A percentile compares a stretch with the other conserved stretches of the same genome.
Conservation (phyloP, 2,329 filamentous ascomycete genomes). For the Hymenoscyphus occultus region DNA sequence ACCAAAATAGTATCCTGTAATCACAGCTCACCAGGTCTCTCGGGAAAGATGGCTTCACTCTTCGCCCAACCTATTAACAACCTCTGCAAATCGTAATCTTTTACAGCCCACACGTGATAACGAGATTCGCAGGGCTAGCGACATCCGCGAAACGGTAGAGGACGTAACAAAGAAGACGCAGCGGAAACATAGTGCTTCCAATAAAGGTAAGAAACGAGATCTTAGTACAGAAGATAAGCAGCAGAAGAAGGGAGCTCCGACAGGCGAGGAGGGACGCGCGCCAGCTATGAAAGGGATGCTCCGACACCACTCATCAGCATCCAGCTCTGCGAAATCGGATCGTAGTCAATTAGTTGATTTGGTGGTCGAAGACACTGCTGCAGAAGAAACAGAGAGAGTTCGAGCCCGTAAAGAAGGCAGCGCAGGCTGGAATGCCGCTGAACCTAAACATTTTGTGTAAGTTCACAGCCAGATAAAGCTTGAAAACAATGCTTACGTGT, state of each 20-base stretch:
- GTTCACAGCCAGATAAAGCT: conserved; percentile 19
- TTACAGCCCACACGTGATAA: conserved; percentile 48
- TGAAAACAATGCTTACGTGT: conserved; percentile 10
- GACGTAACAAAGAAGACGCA: conserved; percentile 36
- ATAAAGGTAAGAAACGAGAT: conserved; percentile 23
- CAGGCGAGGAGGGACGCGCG: conserved; percentile 34
- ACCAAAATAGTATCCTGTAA: conserved; percentile 76
- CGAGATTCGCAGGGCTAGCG: conserved; percentile 37
- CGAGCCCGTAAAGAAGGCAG: conserved; percentile 60
- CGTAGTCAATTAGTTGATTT: conserved; percentile 64
- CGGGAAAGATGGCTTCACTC: conserved; percentile 61
- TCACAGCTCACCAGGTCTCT: conserved; percentile 75
- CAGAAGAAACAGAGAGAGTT: conserved; percentile 60
- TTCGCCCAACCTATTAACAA: conserved; percentile 51
- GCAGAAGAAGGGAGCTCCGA: conserved; percentile 22
- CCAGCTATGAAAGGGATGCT: conserved; percentile 39
- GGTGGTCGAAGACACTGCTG: conserved; percentile 61
- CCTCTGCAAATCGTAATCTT: conserved; percentile 52
- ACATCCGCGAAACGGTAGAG: conserved; percentile 39
- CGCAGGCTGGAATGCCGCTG: conserved; percentile 55
- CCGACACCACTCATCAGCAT: conserved; percentile 47
- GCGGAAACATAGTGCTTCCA: conserved; percentile 28
- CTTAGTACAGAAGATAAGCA: conserved; percentile 34
- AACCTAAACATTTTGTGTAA: conserved; percentile 54
- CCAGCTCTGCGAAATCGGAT: conserved; percentile 50